Evolutionary conservation across 108 stramenopile genomes (phyloP), one percentile per base, ranked within the genome.

Genomic region (Cylindrotheca fusiformis): DNA sequence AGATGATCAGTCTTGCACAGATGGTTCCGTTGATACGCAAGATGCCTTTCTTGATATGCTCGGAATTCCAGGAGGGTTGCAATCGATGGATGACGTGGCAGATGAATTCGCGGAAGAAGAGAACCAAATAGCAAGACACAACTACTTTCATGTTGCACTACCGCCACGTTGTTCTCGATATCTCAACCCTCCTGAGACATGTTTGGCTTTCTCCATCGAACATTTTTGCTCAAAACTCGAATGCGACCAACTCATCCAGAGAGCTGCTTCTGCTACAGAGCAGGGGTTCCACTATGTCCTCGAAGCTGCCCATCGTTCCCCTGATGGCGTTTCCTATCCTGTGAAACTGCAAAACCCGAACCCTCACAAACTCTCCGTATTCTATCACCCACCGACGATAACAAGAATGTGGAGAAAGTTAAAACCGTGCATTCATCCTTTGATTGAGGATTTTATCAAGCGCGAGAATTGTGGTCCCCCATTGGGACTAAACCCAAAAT

Each of bases 321-420:
- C 73, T 18, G 81, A 80, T 31, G 85, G 88, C 3, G 63, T 68
- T 1, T 54, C 65, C 5, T 74, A 82, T 32, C 48, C 36, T 0
- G 85, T 89, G 3, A 32, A 69, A 48, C 32, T 90, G 5, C 83
- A 80, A 50, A 68, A 67, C 19, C 80, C 83, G 27, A 86, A 86
- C 68, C 79, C 55, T 30, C 88, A 90, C 68, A 90, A 90, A 60
- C 53, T 90, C 5, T 72, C 78, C 24, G 88, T 86, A 5, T 82
- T 90, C 66, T 63, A 80, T 14, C 75, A 83, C 49, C 36, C 36
- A 14, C 36, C 28, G 10, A 41, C 36, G 10, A 41, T 41, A 10
- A 10, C 36, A 14, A 41, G 36, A 41, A 41, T 32, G 74, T 77
- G 44, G 77, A 81, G 53, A 28, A 74, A 28, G 74, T 69, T 17